Conservation (phyloP, 1,284 basidiomycete genomes). For the Rhodotorula sp. region DNA sequence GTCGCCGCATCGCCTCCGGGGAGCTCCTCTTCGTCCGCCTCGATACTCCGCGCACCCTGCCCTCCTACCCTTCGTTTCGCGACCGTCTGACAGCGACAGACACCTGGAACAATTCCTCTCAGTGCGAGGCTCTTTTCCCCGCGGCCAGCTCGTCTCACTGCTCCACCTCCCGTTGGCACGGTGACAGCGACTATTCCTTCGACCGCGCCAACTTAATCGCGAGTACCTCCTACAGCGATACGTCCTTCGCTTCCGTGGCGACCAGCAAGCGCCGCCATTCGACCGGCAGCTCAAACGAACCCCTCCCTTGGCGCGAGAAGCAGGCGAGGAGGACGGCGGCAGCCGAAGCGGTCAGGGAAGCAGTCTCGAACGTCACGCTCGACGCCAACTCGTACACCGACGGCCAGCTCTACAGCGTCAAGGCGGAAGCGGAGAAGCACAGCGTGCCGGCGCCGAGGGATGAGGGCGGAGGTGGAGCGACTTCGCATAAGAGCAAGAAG, state of each 20-base stretch:
- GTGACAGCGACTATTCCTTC: too few relatives aligned
- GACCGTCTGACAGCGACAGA: constrained; percentile 10
- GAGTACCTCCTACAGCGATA: background rate
- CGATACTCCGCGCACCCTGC: background rate
- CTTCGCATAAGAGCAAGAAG: background rate
- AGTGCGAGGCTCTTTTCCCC: background rate
- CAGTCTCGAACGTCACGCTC: background rate
- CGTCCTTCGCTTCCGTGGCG: background rate
- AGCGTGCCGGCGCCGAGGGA: background rate
- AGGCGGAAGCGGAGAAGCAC: background rate
- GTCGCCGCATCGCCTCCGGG: too few relatives aligned
- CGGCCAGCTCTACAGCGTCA: background rate
- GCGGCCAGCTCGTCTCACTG: background rate
- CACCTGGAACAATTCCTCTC: constrained; percentile 4
- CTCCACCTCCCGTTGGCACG: background rate
- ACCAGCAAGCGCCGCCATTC: background rate
- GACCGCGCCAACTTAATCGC: background rate
- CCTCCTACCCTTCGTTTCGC: constrained; percentile 15
- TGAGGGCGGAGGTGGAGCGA: too few relatives aligned
- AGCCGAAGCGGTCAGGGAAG: background rate
- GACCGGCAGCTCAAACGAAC: background rate
- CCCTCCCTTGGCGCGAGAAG: background rate
- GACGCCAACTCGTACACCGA: background rate
- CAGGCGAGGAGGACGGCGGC: background rate
- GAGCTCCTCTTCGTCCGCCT: background rate